A percentile compares a stretch with the other conserved stretches of the same genome.
These are phyloP conservation scores for Chlamydomonas reinhardtii DNA, from an alignment of 163 green algal species.

Conservation along the genomic window DNA sequence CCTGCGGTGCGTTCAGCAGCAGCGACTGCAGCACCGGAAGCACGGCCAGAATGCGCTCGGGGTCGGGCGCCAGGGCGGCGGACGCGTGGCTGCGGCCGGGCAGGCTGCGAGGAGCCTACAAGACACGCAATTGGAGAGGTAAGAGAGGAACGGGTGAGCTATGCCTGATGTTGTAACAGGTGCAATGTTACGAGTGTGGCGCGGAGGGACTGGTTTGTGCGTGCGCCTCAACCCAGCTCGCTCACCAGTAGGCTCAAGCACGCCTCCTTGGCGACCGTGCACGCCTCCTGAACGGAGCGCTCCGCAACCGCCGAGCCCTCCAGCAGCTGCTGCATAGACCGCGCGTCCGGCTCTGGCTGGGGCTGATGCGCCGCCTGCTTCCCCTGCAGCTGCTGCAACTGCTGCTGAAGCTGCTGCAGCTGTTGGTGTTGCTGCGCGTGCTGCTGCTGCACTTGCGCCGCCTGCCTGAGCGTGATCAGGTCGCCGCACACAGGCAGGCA, in stretches of 20 bases:
- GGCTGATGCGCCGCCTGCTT: neutral
- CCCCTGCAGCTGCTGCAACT: neutral
- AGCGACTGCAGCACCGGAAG: conserved; percentile 13
- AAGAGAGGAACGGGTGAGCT: no score
- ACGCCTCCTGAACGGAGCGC: neutral
- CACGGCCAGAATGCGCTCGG: neutral
- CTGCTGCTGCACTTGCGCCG: neutral
- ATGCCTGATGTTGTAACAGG: no score
- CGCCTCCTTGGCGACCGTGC: neutral
- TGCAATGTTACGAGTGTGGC: no score
- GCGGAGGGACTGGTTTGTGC: no score
- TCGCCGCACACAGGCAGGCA: conserved; percentile 26
- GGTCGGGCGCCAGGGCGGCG: neutral
- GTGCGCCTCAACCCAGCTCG: no score
- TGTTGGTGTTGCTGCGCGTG: neutral
- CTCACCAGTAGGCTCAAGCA: neutral
- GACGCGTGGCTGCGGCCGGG: neutral
- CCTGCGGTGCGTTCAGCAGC: conserved; percentile 26
- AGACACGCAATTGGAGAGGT: no score
- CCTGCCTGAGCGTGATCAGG: neutral
- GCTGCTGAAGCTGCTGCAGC: neutral
- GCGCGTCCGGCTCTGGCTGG: neutral
- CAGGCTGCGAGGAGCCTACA: no score
- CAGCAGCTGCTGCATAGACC: neutral
- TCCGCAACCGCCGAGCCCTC: neutral